These are phyloP conservation scores for Cyanidiococcus yangmingshanensis DNA, from an alignment of 23 red algal species.

Conservation along the genomic window DNA sequence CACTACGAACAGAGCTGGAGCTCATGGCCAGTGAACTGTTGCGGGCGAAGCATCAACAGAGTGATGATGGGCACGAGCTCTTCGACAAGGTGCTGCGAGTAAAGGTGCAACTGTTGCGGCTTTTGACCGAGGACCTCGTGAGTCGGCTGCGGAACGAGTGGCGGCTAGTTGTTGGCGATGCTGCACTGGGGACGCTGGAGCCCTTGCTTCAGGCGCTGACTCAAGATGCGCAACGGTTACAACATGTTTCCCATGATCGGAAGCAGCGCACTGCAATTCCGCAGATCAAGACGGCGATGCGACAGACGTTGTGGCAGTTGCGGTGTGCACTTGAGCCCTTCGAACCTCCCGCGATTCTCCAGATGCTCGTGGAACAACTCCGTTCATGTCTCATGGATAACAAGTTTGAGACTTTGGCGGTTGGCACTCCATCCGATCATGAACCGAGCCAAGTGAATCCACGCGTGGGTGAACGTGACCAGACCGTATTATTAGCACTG, in stretches of 20 bases:
- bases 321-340: not conserved
- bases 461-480: not conserved
- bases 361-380: not conserved
- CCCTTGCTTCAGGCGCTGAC: not conserved
- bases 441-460: not conserved
- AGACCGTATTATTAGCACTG: not conserved
- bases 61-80: not conserved
- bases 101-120: slow-evolving; percentile 6
- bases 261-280: not conserved
- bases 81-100: not conserved
- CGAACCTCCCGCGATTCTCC: not conserved
- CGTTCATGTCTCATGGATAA: slow-evolving; percentile 13
- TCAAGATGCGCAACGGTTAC: not conserved
- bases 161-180: not conserved
- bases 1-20: not conserved
- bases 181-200: not conserved
- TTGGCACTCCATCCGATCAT: not conserved
- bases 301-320: not conserved
- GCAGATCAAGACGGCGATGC: not conserved
- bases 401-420: not conserved
- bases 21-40: not conserved
- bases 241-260: not conserved
- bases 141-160: not conserved
- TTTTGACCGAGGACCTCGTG: not conserved
- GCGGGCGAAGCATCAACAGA: not conserved